phyloP scores from a whole-genome alignment of 768 basidiomycete species.

The Gloeophyllum trabeum region DNA sequence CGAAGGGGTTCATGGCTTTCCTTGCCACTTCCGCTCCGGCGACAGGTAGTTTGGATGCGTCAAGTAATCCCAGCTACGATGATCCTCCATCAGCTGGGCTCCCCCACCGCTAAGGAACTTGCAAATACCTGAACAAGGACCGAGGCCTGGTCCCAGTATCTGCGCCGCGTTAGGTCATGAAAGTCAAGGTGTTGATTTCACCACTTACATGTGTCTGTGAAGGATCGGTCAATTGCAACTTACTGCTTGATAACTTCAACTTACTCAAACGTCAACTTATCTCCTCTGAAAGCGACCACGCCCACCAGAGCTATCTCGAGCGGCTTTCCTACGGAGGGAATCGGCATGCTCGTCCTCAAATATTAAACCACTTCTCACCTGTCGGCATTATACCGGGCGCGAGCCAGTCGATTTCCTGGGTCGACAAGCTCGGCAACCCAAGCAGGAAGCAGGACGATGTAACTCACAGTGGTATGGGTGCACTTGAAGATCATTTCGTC shows the following conservation, averaged over 20 bases:
- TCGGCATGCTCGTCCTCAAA: too few species aligned
- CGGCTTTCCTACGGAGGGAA: constrained; percentile 24
- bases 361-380: neutral
- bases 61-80: constrained; percentile 22
- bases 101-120: neutral
- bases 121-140: constrained; percentile 25
- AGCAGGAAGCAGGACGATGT: neutral
- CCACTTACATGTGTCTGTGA: constrained; percentile 17
- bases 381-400: constrained; percentile 19
- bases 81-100: neutral
- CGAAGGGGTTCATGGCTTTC: constrained; percentile 31
- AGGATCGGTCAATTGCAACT: constrained; percentile 1
- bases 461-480: constrained; percentile 24
- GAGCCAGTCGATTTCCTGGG: constrained; percentile 30
- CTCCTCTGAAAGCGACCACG: constrained; percentile 34
- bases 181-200: neutral
- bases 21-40: constrained; percentile 27
- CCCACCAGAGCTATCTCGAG: constrained; percentile 31
- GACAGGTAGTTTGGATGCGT: constrained; percentile 19
- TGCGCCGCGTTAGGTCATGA: constrained; percentile 7
- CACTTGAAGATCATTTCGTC: constrained; percentile 38
- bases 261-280: constrained; percentile 37
- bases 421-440: neutral
- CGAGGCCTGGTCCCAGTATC: constrained; percentile 41
- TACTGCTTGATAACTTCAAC: constrained; percentile 7